Evolutionary conservation across 345 rosid genomes (phyloP).

Genomic region (Eucalyptus caleyi): DNA sequence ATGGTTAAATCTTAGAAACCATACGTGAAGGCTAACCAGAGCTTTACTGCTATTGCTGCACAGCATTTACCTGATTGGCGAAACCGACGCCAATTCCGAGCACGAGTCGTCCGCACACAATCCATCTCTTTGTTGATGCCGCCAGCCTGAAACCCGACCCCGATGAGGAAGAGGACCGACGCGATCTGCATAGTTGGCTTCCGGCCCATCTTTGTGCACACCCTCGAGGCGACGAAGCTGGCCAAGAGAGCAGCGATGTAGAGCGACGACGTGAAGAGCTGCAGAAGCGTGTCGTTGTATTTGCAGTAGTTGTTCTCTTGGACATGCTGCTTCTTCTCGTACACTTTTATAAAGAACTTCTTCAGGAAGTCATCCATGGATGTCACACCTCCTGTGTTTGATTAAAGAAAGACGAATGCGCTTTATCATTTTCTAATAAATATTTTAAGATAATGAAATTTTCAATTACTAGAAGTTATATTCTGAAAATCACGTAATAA

Average conservation of each 20-base stretch:
- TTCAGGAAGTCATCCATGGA: slow-evolving; percentile 75
- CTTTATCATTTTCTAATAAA: not conserved
- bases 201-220: slow-evolving; percentile 40
- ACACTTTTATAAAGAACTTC: slow-evolving; percentile 47
- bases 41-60: not conserved
- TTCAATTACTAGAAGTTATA: not conserved
- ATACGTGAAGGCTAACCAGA: not conserved
- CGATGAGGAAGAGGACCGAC: slow-evolving; percentile 49
- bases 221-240: slow-evolving; percentile 41
- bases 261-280: slow-evolving; percentile 63
- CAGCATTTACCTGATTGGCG: slow-evolving; percentile 38
- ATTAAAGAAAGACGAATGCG: not conserved
- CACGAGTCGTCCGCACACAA: slow-evolving; percentile 51
- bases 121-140: slow-evolving; percentile 26
- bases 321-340: slow-evolving; percentile 36
- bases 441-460: not conserved
- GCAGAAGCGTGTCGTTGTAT: slow-evolving; percentile 42
- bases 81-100: slow-evolving; percentile 72
- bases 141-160: slow-evolving; percentile 31
- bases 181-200: slow-evolving; percentile 71
- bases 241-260: slow-evolving; percentile 62
- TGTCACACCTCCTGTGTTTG: slow-evolving; percentile 35
- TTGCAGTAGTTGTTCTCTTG: slow-evolving; percentile 74
- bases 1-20: not conserved
- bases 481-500: not conserved